phyloP scores from a whole-genome alignment of 108 stramenopile species.

The Cyclotella cryptica region DNA sequence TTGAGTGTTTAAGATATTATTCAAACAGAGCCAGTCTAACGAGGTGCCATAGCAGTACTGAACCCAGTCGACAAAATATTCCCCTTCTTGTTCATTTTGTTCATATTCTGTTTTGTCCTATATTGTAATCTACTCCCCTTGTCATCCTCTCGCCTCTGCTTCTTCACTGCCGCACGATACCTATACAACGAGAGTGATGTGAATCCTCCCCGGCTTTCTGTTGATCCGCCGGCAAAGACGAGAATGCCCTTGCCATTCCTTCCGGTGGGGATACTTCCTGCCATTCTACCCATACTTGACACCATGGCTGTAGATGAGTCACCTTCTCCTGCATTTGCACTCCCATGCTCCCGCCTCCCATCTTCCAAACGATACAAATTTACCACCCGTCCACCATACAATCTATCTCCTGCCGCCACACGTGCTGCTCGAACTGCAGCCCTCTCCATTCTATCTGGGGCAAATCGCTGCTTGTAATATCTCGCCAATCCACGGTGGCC shows the following conservation, averaged over 20 bases:
- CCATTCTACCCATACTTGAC: constrained; percentile 12
- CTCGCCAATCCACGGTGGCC: constrained; percentile 83
- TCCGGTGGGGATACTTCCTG: constrained; percentile 12
- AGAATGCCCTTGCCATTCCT: constrained; percentile 37
- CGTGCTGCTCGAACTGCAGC: constrained; percentile 76
- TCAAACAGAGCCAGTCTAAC: constrained; percentile 48
- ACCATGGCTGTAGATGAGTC: constrained; percentile 22
- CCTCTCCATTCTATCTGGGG: constrained; percentile 47
- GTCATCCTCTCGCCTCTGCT: constrained; percentile 74
- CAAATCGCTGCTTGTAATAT: constrained; percentile 88
- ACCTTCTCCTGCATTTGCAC: constrained; percentile 21
- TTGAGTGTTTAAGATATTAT: too few species aligned
- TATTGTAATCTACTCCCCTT: constrained; percentile 59
- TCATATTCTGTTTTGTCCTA: constrained; percentile 69
- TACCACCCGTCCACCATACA: constrained; percentile 75
- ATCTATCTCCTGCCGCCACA: constrained; percentile 76
- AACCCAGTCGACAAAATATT: constrained; percentile 86
- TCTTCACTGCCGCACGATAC: constrained; percentile 81
- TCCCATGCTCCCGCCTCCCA: constrained; percentile 15
- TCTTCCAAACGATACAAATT: constrained; percentile 47
- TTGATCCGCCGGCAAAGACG: constrained; percentile 24
- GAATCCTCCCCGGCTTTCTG: constrained; percentile 54
- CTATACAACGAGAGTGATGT: constrained; percentile 87
- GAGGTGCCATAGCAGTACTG: constrained; percentile 72
- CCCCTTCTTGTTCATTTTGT: constrained; percentile 89